Conservation (phyloP, 371 early-diverging fungal species). For the Rhizopus arrhizus region DNA sequence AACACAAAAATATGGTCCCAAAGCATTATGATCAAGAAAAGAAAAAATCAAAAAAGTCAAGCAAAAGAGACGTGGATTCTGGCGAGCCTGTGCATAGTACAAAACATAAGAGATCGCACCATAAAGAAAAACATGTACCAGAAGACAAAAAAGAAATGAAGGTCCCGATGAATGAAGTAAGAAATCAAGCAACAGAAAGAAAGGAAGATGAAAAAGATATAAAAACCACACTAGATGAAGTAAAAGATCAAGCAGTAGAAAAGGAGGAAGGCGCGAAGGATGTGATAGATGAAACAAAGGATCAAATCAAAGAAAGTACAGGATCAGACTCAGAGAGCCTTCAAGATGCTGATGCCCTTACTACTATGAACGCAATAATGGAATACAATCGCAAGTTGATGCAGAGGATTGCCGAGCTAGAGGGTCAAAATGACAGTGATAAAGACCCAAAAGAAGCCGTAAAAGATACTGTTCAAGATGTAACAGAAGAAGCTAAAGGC, state of each 20-base stretch:
- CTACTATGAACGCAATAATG: conserved; percentile 28
- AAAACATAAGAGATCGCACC: too few relatives aligned
- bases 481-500: conserved; percentile 3
- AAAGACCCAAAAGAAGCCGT: conserved; percentile 9
- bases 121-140: too few relatives aligned
- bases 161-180: neutral
- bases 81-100: too few relatives aligned
- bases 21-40: too few relatives aligned
- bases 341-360: conserved; percentile 13
- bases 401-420: conserved; percentile 10
- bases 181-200: neutral
- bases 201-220: neutral
- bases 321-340: conserved; percentile 3
- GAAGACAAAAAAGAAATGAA: too few relatives aligned
- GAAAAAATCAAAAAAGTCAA: too few relatives aligned
- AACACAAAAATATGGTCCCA: too few relatives aligned
- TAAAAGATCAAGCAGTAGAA: neutral
- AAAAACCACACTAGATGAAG: too few relatives aligned
- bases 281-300: neutral
- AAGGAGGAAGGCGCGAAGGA: neutral
- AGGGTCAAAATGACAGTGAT: conserved; percentile 12
- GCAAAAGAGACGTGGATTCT: too few relatives aligned
- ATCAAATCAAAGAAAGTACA: neutral
- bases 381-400: conserved; percentile 27
- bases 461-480: conserved; percentile 8